phyloP scores from a whole-genome alignment of 1,284 basidiomycete genomes.

The Cutaneotrichosporon sp. region DNA sequence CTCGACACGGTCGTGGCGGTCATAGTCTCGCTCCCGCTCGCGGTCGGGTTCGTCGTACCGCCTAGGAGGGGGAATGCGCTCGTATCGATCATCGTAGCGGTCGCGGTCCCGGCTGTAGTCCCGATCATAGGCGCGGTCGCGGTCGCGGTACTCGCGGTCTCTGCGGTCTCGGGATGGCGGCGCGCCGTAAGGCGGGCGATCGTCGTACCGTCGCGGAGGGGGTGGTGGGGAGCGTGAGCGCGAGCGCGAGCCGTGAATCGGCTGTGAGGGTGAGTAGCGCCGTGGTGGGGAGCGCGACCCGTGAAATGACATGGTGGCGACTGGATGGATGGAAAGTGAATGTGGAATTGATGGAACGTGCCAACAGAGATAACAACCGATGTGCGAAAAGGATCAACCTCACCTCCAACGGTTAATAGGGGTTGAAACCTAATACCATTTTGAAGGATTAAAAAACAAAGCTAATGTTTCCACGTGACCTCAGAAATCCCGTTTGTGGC shows the following conservation, averaged over 20 bases:
- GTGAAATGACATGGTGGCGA: not conserved
- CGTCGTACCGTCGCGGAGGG: slow-evolving; percentile 17
- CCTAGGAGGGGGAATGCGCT: slow-evolving; percentile 7
- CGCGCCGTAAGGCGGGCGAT: slow-evolving; percentile 3
- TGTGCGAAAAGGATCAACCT: no score
- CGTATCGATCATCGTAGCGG: not conserved
- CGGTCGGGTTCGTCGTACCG: slow-evolving; percentile 13
- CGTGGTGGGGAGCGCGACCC: not conserved
- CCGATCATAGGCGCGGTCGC: not conserved
- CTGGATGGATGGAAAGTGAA: no score
- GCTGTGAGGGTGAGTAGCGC: slow-evolving; percentile 2
- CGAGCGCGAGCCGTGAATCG: not conserved
- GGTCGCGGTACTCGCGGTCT: not conserved
- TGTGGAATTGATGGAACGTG: no score
- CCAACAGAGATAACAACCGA: no score
- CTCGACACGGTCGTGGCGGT: not conserved
- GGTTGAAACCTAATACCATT: no score
- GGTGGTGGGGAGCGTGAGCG: slow-evolving; percentile 5
- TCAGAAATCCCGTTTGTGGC: not conserved
- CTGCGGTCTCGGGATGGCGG: not conserved
- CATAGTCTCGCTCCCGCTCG: not conserved
- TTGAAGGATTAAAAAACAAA: no score
- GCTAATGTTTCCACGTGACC: no score
- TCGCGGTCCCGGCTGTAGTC: not conserved
- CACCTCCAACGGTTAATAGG: no score